Base-by-base conservation (phyloP, 1,284 basidiomycete species). In the Singerocomus rubriflavus region DNA sequence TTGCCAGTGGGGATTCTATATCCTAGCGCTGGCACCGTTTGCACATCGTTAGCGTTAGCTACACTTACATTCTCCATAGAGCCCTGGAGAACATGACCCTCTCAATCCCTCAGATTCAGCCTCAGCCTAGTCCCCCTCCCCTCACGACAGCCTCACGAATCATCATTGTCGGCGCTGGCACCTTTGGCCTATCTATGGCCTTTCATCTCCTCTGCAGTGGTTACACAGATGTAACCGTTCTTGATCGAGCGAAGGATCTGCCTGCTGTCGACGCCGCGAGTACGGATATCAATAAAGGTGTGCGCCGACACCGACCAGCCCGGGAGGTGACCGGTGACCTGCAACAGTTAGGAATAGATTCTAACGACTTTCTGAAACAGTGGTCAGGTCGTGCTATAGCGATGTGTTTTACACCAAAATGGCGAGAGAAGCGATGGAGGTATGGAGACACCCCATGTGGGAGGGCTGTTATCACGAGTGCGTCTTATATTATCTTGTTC, bases 111-210 rank as follows among this genome's bases (percentile, higher is more conserved):
- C 46, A 30, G 17, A 27, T 7, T 37, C 31, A 14, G 36, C 7
- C 14, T 13, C 30, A 17, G 27, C 1, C 14, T 7, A 11, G 16
- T 35, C 11, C 32, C 9, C 13, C 32, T 16, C 29, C 36, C 9
- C 48, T 59, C 44, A 44, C 44, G 38, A 44, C 45, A 12, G 14
- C 53, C 16, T 56, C 57, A 6, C 52, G 42, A 21, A 53, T 91
- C 30, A 61, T 93, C 39, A 85, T 95, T 55, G 73, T 93, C 40
- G 92, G 92, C n/a, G 85, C 88, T 32, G 92, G 93, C 11, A 85
- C 84, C 54, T 93, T 93, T 62, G 93, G 93, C 3, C 72, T 91
- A n/a, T 91, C 91, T 3, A 88, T 90, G 0, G 89, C 90, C 1
- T 81, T 84, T 53, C 81, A 91, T 60, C 79, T 93, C n/a, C 72